Percentiles rank a stretch among this genome's conserved stretches.
These are phyloP conservation scores for Clonostachys byssicola DNA, from an alignment of 2,329 filamentous ascomycete species.

Conservation along the genomic window DNA sequence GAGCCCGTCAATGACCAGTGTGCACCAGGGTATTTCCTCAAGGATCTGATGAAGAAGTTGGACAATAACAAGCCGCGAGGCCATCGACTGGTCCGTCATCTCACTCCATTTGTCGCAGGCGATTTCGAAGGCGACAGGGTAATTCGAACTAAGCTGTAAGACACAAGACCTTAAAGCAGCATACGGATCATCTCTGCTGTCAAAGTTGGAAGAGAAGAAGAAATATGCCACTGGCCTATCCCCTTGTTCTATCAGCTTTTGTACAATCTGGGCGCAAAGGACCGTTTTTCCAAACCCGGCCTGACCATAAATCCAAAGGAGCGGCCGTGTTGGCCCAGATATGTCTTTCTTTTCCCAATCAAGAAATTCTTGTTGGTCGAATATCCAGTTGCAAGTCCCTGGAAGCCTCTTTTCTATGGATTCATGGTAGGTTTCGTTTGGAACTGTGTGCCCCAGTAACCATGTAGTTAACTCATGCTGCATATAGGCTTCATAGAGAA, in stretches of 20 bases:
- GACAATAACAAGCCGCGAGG: constrained; percentile 9
- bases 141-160: constrained; percentile 7
- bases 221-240: constrained; percentile 16
- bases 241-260: constrained; percentile 7
- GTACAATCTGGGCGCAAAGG: constrained; percentile 17
- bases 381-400: constrained; percentile 19
- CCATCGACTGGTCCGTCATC: not conserved
- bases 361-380: constrained; percentile 6
- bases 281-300: constrained; percentile 25
- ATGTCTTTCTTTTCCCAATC: constrained; percentile 10
- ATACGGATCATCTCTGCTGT: constrained; percentile 16
- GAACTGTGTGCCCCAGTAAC: constrained; percentile 5
- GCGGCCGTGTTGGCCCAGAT: not conserved
- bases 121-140: constrained; percentile 6
- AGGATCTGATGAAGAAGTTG: constrained; percentile 10
- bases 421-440: constrained; percentile 10
- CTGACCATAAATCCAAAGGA: constrained; percentile 23
- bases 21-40: constrained; percentile 6
- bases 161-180: constrained; percentile 22
- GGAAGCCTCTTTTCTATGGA: constrained; percentile 9
- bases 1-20: constrained; percentile 22
- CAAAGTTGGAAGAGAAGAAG: constrained; percentile 21
- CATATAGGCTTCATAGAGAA: not conserved
- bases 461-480: not conserved
- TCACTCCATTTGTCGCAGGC: constrained; percentile 1